phyloP scores from a whole-genome alignment of 306 rosid species.

The Vicia faba region DNA sequence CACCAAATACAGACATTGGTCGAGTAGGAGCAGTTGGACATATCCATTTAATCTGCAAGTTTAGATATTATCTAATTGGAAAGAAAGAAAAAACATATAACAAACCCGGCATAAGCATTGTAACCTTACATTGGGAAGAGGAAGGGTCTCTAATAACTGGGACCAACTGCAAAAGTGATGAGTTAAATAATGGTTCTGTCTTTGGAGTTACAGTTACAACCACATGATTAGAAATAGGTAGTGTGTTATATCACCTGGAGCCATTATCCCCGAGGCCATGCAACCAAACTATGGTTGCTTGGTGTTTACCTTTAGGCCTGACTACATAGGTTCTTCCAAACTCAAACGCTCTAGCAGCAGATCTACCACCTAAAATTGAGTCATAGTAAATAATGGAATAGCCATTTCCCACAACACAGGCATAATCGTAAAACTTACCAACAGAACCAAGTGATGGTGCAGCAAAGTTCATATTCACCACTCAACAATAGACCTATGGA shows the following conservation, averaged over 20 bases:
- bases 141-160: slow-evolving; percentile 90
- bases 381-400: slow-evolving; percentile 1
- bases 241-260: slow-evolving; percentile 65
- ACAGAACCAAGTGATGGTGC: slow-evolving; percentile 75
- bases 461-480: slow-evolving; percentile 71
- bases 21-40: slow-evolving; percentile 99
- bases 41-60: slow-evolving; percentile 95
- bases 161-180: slow-evolving; percentile 81
- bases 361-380: slow-evolving; percentile 59
- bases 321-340: slow-evolving; percentile 96
- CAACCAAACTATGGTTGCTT: slow-evolving; percentile 96
- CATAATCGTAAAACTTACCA: slow-evolving; percentile 58
- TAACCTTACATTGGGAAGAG: slow-evolving; percentile 87
- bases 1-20: slow-evolving; percentile 80
- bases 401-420: slow-evolving; percentile 2
- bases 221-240: slow-evolving; percentile 27
- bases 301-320: slow-evolving; percentile 97
- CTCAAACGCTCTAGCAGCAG: slow-evolving; percentile 68
- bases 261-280: slow-evolving; percentile 99
- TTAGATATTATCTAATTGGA: slow-evolving; percentile 3
- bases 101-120: slow-evolving; percentile 17
- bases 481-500: slow-evolving; percentile 43
- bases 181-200: slow-evolving; percentile 31
- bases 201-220: neutral
- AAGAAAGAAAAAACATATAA: neutral